These are phyloP conservation scores for Porodaedalea pini DNA, from an alignment of 1,284 basidiomycete species.

Conservation along the genomic window DNA sequence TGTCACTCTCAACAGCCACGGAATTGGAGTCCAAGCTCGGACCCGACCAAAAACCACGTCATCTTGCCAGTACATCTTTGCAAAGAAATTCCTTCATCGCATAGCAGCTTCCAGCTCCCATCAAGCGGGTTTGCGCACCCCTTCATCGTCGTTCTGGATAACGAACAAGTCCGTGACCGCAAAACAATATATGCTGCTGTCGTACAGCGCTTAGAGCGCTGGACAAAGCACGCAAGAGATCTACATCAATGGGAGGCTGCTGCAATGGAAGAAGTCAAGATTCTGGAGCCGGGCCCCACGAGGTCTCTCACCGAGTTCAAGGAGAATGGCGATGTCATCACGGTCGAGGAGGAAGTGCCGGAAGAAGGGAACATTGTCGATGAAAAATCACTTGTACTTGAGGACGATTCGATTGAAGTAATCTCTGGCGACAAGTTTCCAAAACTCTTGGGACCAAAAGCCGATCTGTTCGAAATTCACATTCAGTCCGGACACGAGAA, in stretches of 20 bases:
- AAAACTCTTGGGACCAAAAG: slow-evolving; percentile 53
- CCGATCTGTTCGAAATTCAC: slow-evolving; percentile 58
- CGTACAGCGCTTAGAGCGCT: slow-evolving; percentile 63
- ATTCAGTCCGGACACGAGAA: slow-evolving; percentile 52
- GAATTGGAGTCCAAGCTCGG: slow-evolving; percentile 45
- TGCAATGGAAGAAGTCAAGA: slow-evolving; percentile 44
- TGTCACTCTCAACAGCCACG: slow-evolving; percentile 66
- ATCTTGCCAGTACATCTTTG: slow-evolving; percentile 70
- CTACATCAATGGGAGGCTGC: slow-evolving; percentile 64
- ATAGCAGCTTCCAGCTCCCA: slow-evolving; percentile 30
- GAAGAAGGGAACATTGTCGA: slow-evolving; percentile 68
- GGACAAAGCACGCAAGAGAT: slow-evolving; percentile 59
- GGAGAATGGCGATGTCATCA: slow-evolving; percentile 62
- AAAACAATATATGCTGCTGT: slow-evolving; percentile 68
- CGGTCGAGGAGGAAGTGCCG: slow-evolving; percentile 41
- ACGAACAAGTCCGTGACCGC: slow-evolving; percentile 56
- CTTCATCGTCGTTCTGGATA: slow-evolving; percentile 66
- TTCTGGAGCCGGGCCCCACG: slow-evolving; percentile 39
- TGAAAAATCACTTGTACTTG: slow-evolving; percentile 48
- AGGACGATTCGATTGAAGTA: slow-evolving; percentile 37
- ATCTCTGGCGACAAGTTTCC: slow-evolving; percentile 34
- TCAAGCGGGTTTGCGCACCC: slow-evolving; percentile 68
- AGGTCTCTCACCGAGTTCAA: slow-evolving; percentile 64
- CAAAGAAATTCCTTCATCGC: slow-evolving; percentile 36
- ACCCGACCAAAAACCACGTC: slow-evolving; percentile 56